Conservation (phyloP, 1,139 yeast genomes). For the Lizanozyma gosingica region DNA sequence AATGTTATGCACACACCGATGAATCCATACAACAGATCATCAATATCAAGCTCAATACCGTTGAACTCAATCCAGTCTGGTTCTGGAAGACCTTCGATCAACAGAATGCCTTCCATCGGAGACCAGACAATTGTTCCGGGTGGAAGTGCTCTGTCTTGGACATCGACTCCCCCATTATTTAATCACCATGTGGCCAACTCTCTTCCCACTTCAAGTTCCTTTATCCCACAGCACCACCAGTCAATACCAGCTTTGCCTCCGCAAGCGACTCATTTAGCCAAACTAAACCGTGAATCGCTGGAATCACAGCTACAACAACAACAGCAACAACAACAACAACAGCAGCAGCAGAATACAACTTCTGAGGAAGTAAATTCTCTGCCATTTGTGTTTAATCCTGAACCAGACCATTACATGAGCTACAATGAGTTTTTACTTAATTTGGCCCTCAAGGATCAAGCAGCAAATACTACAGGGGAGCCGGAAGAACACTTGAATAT, state of each 20-base stretch:
- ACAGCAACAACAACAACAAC: too few relatives aligned
- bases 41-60: constrained; percentile 22
- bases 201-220: neutral
- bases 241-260: constrained; percentile 3
- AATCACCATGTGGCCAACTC: neutral
- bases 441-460: constrained; percentile 9
- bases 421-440: constrained; percentile 27
- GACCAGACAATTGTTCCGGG: neutral
- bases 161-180: neutral
- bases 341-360: neutral
- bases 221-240: constrained; percentile 4
- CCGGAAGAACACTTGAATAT: constrained; percentile 60
- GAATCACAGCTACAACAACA: constrained; percentile 2
- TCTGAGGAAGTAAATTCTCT: neutral
- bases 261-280: neutral
- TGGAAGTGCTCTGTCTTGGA: neutral
- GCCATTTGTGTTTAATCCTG: constrained; percentile 7
- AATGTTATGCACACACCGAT: constrained; percentile 1
- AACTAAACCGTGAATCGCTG: too few relatives aligned
- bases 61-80: constrained; percentile 33
- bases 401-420: constrained; percentile 40
- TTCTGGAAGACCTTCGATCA: constrained; percentile 37
- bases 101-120: constrained; percentile 1
- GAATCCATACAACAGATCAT: constrained; percentile 16
- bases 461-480: constrained; percentile 2